A percentile compares a stretch with the other conserved stretches of the same genome.
Evolutionary conservation across 257 asterid genomes (phyloP).

Genomic region (Solanum habrochaites): DNA sequence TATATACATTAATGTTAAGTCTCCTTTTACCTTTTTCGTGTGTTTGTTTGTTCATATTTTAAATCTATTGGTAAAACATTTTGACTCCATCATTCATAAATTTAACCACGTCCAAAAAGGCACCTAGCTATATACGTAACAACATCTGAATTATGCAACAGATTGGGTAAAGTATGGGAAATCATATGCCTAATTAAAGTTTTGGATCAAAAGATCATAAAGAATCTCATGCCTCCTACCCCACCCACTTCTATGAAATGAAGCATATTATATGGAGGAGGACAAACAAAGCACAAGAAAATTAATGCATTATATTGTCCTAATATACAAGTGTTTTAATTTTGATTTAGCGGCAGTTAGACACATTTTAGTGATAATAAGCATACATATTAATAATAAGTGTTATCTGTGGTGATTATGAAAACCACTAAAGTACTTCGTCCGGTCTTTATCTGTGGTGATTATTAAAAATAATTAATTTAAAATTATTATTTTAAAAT

Average conservation of each 20-base stretch:
- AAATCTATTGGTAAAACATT: not conserved
- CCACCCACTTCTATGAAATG: not conserved
- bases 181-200: not conserved
- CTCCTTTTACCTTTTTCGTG: not conserved
- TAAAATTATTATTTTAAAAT: not conserved
- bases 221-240: not conserved
- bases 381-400: too few species aligned
- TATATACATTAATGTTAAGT: not conserved
- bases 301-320: not conserved
- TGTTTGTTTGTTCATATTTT: not conserved
- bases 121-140: not conserved
- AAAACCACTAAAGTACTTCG: not conserved
- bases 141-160: not conserved
- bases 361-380: too few species aligned
- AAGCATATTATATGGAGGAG: not conserved
- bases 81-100: not conserved
- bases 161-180: not conserved
- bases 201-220: not conserved
- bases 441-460: not conserved
- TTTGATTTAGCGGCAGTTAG: too few species aligned
- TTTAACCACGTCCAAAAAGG: not conserved
- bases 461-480: not conserved
- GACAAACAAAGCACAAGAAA: not conserved
- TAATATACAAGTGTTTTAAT: not conserved
- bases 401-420: not conserved